Evolutionary conservation across 257 asterid genomes (phyloP), one percentile per base, ranked within the genome.

Genomic region (Penstemon eatonii): DNA sequence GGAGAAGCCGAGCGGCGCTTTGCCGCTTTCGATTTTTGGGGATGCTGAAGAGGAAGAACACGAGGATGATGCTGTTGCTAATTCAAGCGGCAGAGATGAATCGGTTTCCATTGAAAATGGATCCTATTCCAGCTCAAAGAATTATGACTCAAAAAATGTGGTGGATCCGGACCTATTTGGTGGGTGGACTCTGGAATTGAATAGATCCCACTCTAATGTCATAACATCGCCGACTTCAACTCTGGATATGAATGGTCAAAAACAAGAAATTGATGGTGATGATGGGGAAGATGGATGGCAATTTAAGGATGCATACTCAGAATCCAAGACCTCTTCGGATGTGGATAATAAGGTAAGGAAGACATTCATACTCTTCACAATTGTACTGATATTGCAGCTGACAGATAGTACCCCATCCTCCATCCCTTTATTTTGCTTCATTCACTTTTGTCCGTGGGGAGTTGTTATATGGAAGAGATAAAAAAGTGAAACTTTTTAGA

Each of bases 21-120:
- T 90, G 72, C 96, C 94, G 38, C 79, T 90, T 10, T 87, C 97
- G 25, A 62, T 90, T 4, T 90, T 90, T 60, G 97, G 95, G 51
- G 88, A 68, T 12, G 72, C 49, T n/a, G 89, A 73, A 62, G 89
- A 81, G 56, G 88, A 75, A 65, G 84, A 65, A 50, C 79, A 70
- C 42, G 78, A 51, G 25, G 72, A 54, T 9, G 74, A 56, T 1
- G 59, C 19, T 56, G 72, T 51, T 70, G 43, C 67, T 47, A 77
- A 67, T 60, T 57, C 78, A 33, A 13, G 42, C 15, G 70, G 65
- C 49, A 56, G 58, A 18, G 66, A 10, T 47, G 75, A 52, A 71
- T 73, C 76, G 71, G 58, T 73, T 49, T 65, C n/a, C n/a, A 43
- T 8, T 71, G 75, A 54, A 7, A 78, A 78, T 75, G 84, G 75